Conservation (phyloP, 495 filamentous ascomycete species). For the Aspergillus heteromorphus region DNA sequence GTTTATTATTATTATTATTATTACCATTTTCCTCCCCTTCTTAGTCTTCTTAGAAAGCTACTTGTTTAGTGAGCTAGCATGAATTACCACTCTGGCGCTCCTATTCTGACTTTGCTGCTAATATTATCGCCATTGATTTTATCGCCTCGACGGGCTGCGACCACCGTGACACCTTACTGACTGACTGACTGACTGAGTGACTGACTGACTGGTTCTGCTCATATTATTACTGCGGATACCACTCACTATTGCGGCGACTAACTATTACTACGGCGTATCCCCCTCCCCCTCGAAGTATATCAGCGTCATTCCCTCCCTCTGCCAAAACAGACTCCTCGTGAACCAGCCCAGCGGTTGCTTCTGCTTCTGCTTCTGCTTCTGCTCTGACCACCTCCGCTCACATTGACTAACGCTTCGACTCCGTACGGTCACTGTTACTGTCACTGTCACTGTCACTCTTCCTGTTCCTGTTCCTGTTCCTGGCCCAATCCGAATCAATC, state of each 20-base stretch:
- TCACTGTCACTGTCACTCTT: too few species aligned
- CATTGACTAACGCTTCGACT: conserved; percentile 7
- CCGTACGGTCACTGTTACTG: not conserved
- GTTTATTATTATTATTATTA: not conserved
- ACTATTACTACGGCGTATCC: not conserved
- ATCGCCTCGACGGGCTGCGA: not conserved
- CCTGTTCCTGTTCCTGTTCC: too few species aligned
- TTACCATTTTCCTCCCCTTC: too few species aligned
- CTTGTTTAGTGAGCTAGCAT: too few species aligned
- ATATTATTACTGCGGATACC: not conserved
- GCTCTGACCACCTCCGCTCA: conserved; percentile 3
- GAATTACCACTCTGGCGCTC: not conserved
- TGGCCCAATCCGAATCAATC: too few species aligned
- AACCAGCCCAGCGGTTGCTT: not conserved
- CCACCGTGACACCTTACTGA: not conserved
- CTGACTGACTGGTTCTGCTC: not conserved
- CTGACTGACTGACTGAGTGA: too few species aligned
- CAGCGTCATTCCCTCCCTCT: not conserved
- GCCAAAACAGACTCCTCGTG: not conserved
- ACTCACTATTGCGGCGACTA: not conserved
- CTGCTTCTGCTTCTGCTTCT: not conserved
- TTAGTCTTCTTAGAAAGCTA: too few species aligned
- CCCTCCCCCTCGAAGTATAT: not conserved
- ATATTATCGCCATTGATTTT: not conserved
- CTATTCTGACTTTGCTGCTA: not conserved